Conservation (phyloP, 257 asterid genomes). For the Nicotiana attenuata region DNA sequence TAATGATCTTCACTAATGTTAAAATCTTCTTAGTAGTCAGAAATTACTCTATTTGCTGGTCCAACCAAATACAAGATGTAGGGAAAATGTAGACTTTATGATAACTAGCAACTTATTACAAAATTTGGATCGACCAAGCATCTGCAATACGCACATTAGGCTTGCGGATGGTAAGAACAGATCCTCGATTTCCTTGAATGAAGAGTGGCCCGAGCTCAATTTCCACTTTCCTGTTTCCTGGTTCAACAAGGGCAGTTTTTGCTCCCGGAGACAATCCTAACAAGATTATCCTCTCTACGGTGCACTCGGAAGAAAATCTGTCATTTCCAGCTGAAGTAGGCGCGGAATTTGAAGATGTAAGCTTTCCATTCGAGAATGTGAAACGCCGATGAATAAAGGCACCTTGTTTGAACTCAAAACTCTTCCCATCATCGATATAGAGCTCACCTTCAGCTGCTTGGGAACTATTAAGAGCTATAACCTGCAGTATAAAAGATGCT, state of each 20-base stretch:
- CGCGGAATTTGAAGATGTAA: constrained; percentile 49
- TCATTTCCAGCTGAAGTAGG: constrained; percentile 21
- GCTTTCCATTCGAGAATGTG: constrained; percentile 51
- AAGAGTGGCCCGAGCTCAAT: constrained; percentile 61
- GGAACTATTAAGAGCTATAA: constrained; percentile 78
- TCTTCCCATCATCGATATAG: constrained; percentile 86
- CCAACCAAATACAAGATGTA: background rate
- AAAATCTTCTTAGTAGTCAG: background rate
- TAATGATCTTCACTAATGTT: background rate
- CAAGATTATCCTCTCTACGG: constrained; percentile 68
- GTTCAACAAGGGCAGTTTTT: constrained; percentile 56
- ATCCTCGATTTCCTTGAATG: constrained; percentile 39
- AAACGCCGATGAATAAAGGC: constrained; percentile 71
- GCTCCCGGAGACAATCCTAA: constrained; percentile 53
- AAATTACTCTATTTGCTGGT: background rate
- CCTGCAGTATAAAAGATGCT: constrained; percentile 38
- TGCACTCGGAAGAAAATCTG: constrained; percentile 42
- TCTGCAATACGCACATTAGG: constrained; percentile 58
- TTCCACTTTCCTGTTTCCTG: constrained; percentile 43
- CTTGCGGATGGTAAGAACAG: constrained; percentile 65
- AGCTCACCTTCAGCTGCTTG: constrained; percentile 91
- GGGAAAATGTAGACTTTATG: background rate
- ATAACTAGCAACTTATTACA: constrained; percentile 32
- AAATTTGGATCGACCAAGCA: constrained; percentile 66
- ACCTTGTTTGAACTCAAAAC: constrained; percentile 71